These are phyloP conservation scores for Myrica gale DNA, from an alignment of 306 rosid genomes.

Conservation along the genomic window DNA sequence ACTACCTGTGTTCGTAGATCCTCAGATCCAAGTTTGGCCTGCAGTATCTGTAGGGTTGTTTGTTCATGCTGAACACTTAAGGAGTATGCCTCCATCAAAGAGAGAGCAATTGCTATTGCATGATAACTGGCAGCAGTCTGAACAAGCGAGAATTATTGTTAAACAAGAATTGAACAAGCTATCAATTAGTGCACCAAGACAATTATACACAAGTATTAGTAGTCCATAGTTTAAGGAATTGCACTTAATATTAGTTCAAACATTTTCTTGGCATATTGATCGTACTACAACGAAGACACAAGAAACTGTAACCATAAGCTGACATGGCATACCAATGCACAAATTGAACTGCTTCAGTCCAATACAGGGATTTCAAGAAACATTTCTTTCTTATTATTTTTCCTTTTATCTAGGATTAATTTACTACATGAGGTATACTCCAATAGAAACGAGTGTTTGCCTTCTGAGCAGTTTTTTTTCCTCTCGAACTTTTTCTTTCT, in stretches of 20 bases:
- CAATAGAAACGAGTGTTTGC: background rate
- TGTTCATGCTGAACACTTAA: conserved; percentile 96
- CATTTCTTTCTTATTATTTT: background rate
- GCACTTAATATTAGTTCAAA: background rate
- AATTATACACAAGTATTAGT: no score
- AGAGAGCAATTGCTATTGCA: conserved; percentile 97
- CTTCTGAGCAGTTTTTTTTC: background rate
- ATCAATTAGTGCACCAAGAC: background rate
- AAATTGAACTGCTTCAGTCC: background rate
- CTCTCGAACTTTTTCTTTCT: background rate
- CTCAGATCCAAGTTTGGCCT: conserved; percentile 92
- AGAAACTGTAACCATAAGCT: background rate
- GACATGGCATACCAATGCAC: background rate
- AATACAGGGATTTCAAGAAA: background rate
- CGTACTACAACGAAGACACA: background rate
- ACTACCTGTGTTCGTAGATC: conserved; percentile 93
- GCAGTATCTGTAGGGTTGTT: conserved; percentile 92
- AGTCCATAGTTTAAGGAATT: no score
- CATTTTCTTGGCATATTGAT: background rate
- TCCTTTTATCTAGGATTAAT: background rate
- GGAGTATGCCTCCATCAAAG: conserved; percentile 98
- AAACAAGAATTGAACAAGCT: conserved; percentile 17
- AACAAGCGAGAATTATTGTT: conserved; percentile 24
- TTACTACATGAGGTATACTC: background rate
- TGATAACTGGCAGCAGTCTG: conserved; percentile 99